phyloP scores from a whole-genome alignment of 495 filamentous ascomycete genomes.

The Lentithecium fluviatile region DNA sequence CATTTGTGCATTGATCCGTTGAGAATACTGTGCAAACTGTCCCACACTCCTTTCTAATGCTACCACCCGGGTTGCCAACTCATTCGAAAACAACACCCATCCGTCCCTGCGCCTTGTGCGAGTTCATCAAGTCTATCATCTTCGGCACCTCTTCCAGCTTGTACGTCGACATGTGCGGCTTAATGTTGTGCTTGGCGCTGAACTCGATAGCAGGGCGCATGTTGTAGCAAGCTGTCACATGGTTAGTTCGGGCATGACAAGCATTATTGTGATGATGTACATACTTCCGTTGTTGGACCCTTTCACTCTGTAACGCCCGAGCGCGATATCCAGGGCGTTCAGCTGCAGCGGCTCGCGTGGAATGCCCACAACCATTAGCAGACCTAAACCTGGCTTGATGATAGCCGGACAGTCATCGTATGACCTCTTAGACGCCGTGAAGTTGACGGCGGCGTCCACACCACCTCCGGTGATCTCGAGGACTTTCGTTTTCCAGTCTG shows the following conservation, averaged over 20 bases:
- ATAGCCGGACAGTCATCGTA: slow-evolving; percentile 39
- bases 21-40: too few species aligned
- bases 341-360: slow-evolving; percentile 33
- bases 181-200: slow-evolving; percentile 36
- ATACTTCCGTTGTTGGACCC: slow-evolving; percentile 38
- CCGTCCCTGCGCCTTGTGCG: slow-evolving; percentile 27
- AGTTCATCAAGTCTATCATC: slow-evolving; percentile 38
- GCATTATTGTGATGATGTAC: too few species aligned
- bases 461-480: slow-evolving; percentile 36
- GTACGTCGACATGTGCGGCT: slow-evolving; percentile 34
- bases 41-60: too few species aligned
- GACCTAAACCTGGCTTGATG: slow-evolving; percentile 31
- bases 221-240: slow-evolving; percentile 35
- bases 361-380: slow-evolving; percentile 40
- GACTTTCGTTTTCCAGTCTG: slow-evolving; percentile 35
- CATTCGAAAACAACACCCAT: slow-evolving; percentile 32
- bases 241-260: too few species aligned
- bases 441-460: slow-evolving; percentile 38
- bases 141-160: slow-evolving; percentile 36
- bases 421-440: slow-evolving; percentile 37
- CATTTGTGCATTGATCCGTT: too few species aligned
- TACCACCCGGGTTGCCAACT: too few species aligned
- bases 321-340: slow-evolving; percentile 33
- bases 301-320: slow-evolving; percentile 26
- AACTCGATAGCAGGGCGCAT: slow-evolving; percentile 37